Percentiles rank a stretch among this genome's conserved stretches.
Evolutionary conservation across 331 rosid genomes (phyloP).

Genomic region (Rhamnella rubrinervis): DNA sequence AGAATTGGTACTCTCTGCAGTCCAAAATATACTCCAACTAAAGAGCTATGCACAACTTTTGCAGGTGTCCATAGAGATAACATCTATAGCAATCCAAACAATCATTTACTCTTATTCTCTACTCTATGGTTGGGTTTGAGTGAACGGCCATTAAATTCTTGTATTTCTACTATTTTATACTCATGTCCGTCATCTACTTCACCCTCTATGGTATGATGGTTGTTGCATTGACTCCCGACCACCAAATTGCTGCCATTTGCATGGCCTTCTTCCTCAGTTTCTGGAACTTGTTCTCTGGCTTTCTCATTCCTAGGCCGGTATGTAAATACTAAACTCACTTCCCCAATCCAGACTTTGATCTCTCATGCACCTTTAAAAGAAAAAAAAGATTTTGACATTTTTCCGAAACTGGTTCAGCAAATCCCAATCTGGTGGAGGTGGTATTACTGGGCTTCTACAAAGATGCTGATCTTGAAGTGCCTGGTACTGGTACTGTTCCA

Average conservation of each 20-base stretch:
- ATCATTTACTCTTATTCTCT: conserved; percentile 33
- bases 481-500: conserved; percentile 17
- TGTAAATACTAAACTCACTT: background rate
- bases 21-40: background rate
- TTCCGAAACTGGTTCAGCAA: conserved; percentile 24
- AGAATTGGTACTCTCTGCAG: background rate
- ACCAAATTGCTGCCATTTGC: conserved; percentile 43
- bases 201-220: conserved; percentile 50
- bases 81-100: conserved; percentile 38
- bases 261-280: conserved; percentile 41
- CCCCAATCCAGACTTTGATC: no score
- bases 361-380: no score
- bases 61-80: conserved; percentile 45
- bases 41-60: background rate
- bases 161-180: conserved; percentile 39
- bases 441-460: conserved; percentile 48
- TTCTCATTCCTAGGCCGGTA: conserved; percentile 44
- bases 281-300: conserved; percentile 52
- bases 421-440: conserved; percentile 59
- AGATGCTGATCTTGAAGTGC: conserved; percentile 7
- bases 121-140: conserved; percentile 44
- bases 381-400: no score
- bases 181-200: conserved; percentile 50
- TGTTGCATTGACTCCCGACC: conserved; percentile 44
- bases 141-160: conserved; percentile 29